These are phyloP conservation scores for Claviceps maximensis DNA, from an alignment of 2,329 filamentous ascomycete genomes.

Conservation along the genomic window DNA sequence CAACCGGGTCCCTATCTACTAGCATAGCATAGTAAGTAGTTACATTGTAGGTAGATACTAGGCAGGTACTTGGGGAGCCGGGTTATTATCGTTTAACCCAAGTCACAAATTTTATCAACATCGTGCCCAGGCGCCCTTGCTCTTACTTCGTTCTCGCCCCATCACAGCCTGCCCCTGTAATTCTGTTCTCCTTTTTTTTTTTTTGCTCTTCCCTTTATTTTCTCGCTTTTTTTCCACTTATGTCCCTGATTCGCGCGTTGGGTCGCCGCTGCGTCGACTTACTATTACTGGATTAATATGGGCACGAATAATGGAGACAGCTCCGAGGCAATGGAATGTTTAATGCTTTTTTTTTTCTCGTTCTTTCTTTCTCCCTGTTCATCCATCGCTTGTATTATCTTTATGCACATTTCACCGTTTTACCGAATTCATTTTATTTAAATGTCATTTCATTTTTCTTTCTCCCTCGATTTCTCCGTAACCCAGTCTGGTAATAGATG, in stretches of 20 bases:
- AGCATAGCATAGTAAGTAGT: too few relatives aligned
- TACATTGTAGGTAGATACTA: background rate
- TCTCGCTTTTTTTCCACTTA: background rate
- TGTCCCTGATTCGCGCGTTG: background rate
- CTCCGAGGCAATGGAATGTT: slow-evolving; percentile 1
- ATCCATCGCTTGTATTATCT: too few relatives aligned
- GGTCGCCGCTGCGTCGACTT: background rate
- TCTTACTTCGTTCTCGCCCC: background rate
- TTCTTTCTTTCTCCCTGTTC: background rate
- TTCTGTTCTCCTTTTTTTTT: background rate
- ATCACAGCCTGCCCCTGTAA: background rate
- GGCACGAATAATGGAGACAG: background rate
- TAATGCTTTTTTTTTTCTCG: background rate
- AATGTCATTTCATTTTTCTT: background rate
- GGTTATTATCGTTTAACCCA: background rate
- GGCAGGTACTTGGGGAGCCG: background rate
- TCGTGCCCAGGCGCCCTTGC: background rate
- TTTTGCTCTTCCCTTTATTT: background rate
- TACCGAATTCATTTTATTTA: background rate
- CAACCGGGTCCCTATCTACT: too few relatives aligned
- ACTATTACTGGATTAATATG: background rate
- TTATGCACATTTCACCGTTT: background rate
- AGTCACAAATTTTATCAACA: background rate
- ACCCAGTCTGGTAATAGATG: background rate
- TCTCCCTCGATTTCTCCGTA: too few relatives aligned